Conservation (phyloP, 768 basidiomycete genomes). For the Flagelloscypha sp. region DNA sequence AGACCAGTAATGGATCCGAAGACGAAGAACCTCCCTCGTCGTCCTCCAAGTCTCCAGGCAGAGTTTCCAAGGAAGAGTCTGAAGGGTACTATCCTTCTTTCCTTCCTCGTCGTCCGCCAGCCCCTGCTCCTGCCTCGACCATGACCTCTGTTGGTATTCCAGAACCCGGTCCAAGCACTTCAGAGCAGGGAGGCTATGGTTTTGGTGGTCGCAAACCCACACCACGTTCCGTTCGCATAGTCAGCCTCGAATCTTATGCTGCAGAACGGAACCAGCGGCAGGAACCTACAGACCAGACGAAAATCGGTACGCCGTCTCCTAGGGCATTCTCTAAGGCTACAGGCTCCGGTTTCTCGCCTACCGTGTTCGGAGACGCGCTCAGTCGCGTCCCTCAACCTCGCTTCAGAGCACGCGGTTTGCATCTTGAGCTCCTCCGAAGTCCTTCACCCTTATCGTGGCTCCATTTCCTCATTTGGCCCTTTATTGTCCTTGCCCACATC, state of each 20-base stretch:
- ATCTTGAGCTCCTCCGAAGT: conserved; percentile 58
- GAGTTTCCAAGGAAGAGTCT: conserved; percentile 34
- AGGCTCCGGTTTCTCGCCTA: conserved; percentile 29
- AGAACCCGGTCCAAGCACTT: conserved; percentile 21
- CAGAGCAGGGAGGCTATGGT: conserved; percentile 22
- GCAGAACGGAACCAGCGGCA: conserved; percentile 32
- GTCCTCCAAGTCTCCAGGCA: conserved; percentile 21
- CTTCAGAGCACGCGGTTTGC: conserved; percentile 61
- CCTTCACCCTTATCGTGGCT: conserved; percentile 47
- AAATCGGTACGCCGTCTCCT: conserved; percentile 28
- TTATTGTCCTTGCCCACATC: conserved; percentile 64
- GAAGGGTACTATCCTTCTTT: conserved; percentile 82
- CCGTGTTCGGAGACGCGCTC: conserved; percentile 32
- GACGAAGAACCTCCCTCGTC: conserved; percentile 23
- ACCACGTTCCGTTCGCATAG: conserved; percentile 75
- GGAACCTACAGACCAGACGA: conserved; percentile 45
- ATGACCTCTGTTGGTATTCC: conserved; percentile 6
- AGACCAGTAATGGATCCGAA: conserved; percentile 4
- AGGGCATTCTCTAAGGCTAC: conserved; percentile 55
- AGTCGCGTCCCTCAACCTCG: conserved; percentile 43
- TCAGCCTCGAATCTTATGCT: conserved; percentile 47
- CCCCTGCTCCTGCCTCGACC: conserved; percentile 54
- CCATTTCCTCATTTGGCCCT: conserved; percentile 63
- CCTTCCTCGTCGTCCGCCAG: conserved; percentile 73
- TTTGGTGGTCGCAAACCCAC: conserved; percentile 72